Evolutionary conservation across 176 grass and related monocot species (phyloP).

Genomic region (Miscanthus lutarioriparius): DNA sequence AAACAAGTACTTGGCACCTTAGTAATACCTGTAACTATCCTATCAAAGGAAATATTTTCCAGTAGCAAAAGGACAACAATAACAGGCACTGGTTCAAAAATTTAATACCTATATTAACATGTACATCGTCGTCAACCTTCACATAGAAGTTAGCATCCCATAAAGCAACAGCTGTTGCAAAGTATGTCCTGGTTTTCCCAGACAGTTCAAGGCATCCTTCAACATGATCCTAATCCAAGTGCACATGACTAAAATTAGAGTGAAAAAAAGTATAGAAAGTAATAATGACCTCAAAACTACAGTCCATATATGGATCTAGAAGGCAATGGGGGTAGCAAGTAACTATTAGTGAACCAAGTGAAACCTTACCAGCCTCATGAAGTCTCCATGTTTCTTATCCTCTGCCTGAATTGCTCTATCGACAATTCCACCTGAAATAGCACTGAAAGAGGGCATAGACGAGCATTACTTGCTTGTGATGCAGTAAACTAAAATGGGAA

Average conservation of each 20-base stretch:
- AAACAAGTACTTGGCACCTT: neutral
- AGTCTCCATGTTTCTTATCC: slow-evolving; percentile 83
- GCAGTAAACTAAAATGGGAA: neutral
- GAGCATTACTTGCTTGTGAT: neutral
- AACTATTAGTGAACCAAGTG: neutral
- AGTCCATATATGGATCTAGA: neutral
- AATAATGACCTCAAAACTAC: slow-evolving; percentile 14
- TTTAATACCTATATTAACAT: slow-evolving; percentile 90
- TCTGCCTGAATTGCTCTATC: slow-evolving; percentile 82
- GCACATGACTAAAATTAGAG: slow-evolving; percentile 24
- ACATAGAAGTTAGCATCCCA: slow-evolving; percentile 96
- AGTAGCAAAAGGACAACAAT: neutral
- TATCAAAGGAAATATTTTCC: neutral
- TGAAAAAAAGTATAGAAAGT: neutral
- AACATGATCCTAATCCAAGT: slow-evolving; percentile 75
- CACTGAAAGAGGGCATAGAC: slow-evolving; percentile 44
- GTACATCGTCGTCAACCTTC: slow-evolving; percentile 93
- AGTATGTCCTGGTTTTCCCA: slow-evolving; percentile 84
- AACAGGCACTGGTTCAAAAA: neutral
- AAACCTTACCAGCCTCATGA: slow-evolving; percentile 77
- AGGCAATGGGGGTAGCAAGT: neutral
- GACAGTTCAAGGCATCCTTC: slow-evolving; percentile 94
- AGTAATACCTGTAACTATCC: neutral
- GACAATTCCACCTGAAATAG: slow-evolving; percentile 88
- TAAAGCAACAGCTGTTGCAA: slow-evolving; percentile 81